phyloP scores from a whole-genome alignment of 1,139 yeast genomes.

The Protomyces inouyei region DNA sequence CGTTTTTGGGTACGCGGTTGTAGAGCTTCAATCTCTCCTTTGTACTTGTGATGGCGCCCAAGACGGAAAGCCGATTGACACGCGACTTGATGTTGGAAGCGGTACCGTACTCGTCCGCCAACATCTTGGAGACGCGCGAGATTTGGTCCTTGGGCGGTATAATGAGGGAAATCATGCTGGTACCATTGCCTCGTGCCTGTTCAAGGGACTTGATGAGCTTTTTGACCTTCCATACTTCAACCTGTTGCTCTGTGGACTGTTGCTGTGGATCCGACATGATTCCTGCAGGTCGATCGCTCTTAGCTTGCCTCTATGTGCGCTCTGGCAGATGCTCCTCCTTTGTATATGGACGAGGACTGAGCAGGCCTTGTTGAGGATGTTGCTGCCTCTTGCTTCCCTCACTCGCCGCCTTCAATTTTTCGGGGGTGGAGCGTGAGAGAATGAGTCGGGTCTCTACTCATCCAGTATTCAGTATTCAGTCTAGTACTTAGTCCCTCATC shows the following conservation, averaged over 20 bases:
- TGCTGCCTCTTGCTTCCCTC: too few species aligned
- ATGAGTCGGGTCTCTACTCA: too few species aligned
- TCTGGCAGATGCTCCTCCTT: too few species aligned
- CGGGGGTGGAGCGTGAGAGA: too few species aligned
- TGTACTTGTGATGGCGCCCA: slow-evolving; percentile 95
- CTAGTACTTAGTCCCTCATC: too few species aligned
- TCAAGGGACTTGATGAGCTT: slow-evolving; percentile 43
- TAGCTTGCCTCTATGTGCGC: too few species aligned
- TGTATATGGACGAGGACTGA: too few species aligned
- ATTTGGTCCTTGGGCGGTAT: slow-evolving; percentile 93
- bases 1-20: slow-evolving; percentile 84
- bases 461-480: too few species aligned
- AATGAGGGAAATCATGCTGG: slow-evolving; percentile 94
- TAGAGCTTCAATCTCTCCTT: slow-evolving; percentile 92
- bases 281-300: not conserved
- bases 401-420: too few species aligned
- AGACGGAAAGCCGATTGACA: slow-evolving; percentile 88
- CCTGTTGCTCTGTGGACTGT: slow-evolving; percentile 78
- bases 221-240: slow-evolving; percentile 98
- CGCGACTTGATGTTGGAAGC: slow-evolving; percentile 97
- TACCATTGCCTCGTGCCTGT: slow-evolving; percentile 62
- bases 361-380: too few species aligned
- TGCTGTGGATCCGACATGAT: slow-evolving; percentile 21
- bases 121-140: slow-evolving; percentile 78
- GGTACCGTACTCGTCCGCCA: slow-evolving; percentile 97